phyloP scores from a whole-genome alignment of 2,329 filamentous ascomycete genomes.

The Byssoonygena ceratinophila region DNA sequence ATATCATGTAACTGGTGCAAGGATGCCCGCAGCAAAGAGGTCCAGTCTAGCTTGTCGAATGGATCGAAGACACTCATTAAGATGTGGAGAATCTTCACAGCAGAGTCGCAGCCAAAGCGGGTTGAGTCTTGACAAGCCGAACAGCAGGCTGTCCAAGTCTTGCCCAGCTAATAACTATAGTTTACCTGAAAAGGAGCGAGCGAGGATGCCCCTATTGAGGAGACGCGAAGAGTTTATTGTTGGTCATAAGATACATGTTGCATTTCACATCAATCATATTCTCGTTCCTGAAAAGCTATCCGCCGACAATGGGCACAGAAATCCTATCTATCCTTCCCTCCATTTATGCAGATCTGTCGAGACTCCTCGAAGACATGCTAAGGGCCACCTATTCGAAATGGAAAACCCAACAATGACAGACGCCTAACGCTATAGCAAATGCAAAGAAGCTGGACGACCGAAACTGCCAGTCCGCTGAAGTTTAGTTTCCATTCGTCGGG shows the following conservation, averaged over 20 bases:
- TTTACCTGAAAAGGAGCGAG: too few relatives aligned
- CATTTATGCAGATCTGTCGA: not conserved
- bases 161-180: too few relatives aligned
- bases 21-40: not conserved
- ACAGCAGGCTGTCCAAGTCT: not conserved
- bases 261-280: constrained; percentile 12
- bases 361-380: constrained; percentile 4
- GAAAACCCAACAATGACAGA: not conserved
- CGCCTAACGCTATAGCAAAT: constrained; percentile 9
- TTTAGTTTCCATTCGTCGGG: not conserved
- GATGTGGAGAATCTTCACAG: too few relatives aligned
- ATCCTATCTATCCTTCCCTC: constrained; percentile 1
- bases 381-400: not conserved
- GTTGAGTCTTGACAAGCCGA: too few relatives aligned
- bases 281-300: constrained; percentile 4
- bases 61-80: not conserved
- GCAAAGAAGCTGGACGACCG: not conserved
- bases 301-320: not conserved
- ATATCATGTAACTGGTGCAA: not conserved
- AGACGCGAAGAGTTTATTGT: not conserved
- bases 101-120: too few relatives aligned
- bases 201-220: too few relatives aligned
- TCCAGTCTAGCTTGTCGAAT: too few relatives aligned
- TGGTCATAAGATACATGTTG: constrained; percentile 2
- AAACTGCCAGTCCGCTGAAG: not conserved